Conservation (phyloP, 768 basidiomycete genomes). For the Podaxis rugospora region DNA sequence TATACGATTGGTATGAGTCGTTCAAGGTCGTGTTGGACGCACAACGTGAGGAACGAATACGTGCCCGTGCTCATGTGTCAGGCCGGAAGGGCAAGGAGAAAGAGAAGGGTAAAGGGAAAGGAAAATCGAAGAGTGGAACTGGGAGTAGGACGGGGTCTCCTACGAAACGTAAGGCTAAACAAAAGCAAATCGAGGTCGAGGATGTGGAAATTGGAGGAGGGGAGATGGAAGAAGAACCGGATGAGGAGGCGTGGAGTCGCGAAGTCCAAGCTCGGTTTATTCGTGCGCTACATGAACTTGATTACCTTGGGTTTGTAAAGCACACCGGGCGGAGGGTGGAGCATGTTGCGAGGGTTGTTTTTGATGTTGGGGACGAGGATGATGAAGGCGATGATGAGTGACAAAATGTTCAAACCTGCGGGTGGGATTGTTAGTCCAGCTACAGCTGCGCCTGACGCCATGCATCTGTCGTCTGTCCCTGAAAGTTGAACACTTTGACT, state of each 20-base stretch:
- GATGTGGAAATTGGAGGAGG: constrained; percentile 22
- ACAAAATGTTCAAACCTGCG: neutral
- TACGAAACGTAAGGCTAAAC: constrained; percentile 21
- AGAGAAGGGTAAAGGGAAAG: neutral
- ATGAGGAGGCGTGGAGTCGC: constrained; percentile 50
- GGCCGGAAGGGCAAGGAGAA: neutral
- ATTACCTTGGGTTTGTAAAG: constrained; percentile 75
- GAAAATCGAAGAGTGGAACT: neutral
- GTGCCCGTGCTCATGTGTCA: neutral
- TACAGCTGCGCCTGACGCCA: too few relatives aligned
- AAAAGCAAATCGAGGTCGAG: constrained; percentile 21
- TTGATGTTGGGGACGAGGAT: constrained; percentile 37
- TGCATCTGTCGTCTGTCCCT: too few relatives aligned
- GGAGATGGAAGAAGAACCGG: constrained; percentile 25
- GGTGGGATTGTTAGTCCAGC: too few relatives aligned
- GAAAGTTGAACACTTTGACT: too few relatives aligned
- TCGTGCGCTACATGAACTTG: constrained; percentile 76
- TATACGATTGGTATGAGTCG: constrained; percentile 85
- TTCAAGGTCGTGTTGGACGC: constrained; percentile 65
- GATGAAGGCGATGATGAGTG: constrained; percentile 13
- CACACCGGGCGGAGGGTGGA: constrained; percentile 77
- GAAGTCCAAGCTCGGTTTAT: constrained; percentile 78
- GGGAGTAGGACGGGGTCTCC: neutral
- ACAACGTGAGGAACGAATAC: constrained; percentile 32
- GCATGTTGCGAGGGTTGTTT: constrained; percentile 67